Evolutionary conservation across 805 yeast genomes (phyloP), one percentile per base, ranked within the genome.

Genomic region (Zygoascus bituminiphila): DNA sequence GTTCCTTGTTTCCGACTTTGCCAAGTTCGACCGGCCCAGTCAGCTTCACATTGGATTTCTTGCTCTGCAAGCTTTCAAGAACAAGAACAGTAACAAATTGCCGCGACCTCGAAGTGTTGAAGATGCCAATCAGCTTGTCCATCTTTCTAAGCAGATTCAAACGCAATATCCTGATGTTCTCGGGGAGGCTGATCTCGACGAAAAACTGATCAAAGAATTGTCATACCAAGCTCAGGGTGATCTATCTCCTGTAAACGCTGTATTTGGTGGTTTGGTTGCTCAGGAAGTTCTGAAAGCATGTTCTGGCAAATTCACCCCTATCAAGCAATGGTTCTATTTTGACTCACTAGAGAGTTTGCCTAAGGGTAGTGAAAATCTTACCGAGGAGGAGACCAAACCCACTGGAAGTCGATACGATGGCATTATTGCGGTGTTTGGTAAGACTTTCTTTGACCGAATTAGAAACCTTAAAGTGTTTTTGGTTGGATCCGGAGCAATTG

Each of bases 401-500:
- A 66, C 77, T 45, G 80, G 82, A 39, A 74, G 94, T 5, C 81
- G 98, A 63, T 93, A 93, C 62, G 98, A 93, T 66, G 79, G 80
- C n/a, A 96, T 88, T 71, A 85, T 88, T 61, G 97, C 98, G 1
- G 96, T 91, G 1, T 88, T 88, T 58, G 98, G 98, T 51, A 62
- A 76, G 44, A 78, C 78, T 39, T 87, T 78, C 68, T 91, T 88
- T 62, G 79, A 83, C 60, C 71, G 70, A 40, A 69, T 93, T 50
- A 78, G 86, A 35, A 87, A 89, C 65, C 70, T 84, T 54, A 83
- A 79, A 61, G 88, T 89, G 2, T 91, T 93, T 66, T 72, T 93
- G 56, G 98, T 93, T 37, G 98, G 98, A 41, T 88, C 97, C 1
- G 98, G 98, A 64, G 98, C 98, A 17, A 93, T 93, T 72, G 98